Evolutionary conservation across 1,284 basidiomycete species (phyloP).

Genomic region (Cutaneotrichosporon arboriforme): DNA sequence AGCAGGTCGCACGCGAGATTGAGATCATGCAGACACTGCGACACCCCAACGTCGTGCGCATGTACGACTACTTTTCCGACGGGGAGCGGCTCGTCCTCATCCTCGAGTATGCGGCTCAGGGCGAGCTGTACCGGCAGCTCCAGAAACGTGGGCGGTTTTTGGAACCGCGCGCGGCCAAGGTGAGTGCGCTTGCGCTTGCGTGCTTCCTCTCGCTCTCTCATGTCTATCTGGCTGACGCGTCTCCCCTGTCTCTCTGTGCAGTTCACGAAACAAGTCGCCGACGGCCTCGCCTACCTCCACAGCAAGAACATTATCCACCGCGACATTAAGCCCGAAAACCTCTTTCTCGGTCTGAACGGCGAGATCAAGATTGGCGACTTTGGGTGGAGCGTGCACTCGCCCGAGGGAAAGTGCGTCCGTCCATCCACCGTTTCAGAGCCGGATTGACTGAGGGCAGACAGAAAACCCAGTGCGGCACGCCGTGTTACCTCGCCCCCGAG

Average conservation of each 20-base stretch:
- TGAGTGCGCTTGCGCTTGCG: no score
- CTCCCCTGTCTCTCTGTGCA: slow-evolving; percentile 36
- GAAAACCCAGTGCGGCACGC: slow-evolving; percentile 83
- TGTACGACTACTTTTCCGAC: slow-evolving; percentile 98
- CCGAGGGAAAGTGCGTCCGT: slow-evolving; percentile 52
- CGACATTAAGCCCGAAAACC: slow-evolving; percentile 99
- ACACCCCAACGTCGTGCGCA: slow-evolving; percentile 87
- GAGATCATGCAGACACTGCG: slow-evolving; percentile 66
- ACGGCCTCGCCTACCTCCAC: slow-evolving; percentile 87
- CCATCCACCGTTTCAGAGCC: slow-evolving; percentile 6
- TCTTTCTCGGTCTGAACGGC: slow-evolving; percentile 80
- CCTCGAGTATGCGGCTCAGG: slow-evolving; percentile 87
- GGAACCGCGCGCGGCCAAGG: slow-evolving; percentile 67
- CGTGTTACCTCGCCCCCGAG: slow-evolving; percentile 93
- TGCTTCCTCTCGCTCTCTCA: background rate
- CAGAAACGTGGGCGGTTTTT: slow-evolving; percentile 64
- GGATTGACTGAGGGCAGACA: slow-evolving; percentile 45
- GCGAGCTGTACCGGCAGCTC: slow-evolving; percentile 92
- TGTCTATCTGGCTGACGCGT: background rate
- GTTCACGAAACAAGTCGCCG: slow-evolving; percentile 96
- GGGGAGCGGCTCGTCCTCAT: slow-evolving; percentile 91
- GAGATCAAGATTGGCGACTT: slow-evolving; percentile 99
- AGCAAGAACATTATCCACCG: slow-evolving; percentile 94
- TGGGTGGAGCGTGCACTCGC: slow-evolving; percentile 97
- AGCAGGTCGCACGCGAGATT: slow-evolving; percentile 90